phyloP scores from a whole-genome alignment of 2,329 filamentous ascomycete species.

The Stagonosporopsis tanaceti region DNA sequence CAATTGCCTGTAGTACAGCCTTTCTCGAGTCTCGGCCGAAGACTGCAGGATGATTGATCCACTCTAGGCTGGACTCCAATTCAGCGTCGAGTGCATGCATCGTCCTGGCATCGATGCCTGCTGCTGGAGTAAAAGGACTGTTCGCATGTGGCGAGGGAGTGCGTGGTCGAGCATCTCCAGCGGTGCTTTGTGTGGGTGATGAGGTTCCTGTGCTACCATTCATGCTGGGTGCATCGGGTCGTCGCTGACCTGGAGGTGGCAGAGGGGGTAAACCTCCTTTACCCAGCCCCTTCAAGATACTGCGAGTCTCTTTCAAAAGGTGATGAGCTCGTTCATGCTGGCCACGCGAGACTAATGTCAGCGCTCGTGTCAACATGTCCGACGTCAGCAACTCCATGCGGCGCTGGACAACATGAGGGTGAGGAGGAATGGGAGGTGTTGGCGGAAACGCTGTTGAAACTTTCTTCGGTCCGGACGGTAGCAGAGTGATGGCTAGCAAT shows the following conservation, averaged over 20 bases:
- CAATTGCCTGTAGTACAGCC: constrained; percentile 93
- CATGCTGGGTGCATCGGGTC: constrained; percentile 51
- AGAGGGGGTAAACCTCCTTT: constrained; percentile 94
- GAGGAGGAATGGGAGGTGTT: constrained; percentile 83
- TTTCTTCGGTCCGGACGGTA: constrained; percentile 73
- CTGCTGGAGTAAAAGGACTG: constrained; percentile 64
- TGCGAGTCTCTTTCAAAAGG: constrained; percentile 89
- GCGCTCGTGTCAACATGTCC: constrained; percentile 92
- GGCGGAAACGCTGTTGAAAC: constrained; percentile 62
- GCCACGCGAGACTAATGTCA: constrained; percentile 88
- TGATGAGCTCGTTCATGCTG: constrained; percentile 95
- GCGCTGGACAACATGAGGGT: constrained; percentile 92
- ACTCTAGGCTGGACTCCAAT: constrained; percentile 88
- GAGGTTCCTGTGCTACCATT: constrained; percentile 50
- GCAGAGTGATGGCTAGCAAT: constrained; percentile 92
- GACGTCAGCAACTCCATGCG: constrained; percentile 98
- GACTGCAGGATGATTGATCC: constrained; percentile 96
- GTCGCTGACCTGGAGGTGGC: constrained; percentile 64
- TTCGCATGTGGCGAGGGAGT: constrained; percentile 50
- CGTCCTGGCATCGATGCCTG: constrained; percentile 82
- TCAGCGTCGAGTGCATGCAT: constrained; percentile 90
- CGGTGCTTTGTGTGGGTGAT: constrained; percentile 50
- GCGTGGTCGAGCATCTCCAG: constrained; percentile 44
- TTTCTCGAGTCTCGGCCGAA: constrained; percentile 95
- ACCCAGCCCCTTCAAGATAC: constrained; percentile 92